Evolutionary conservation across 352 stramenopile genomes (phyloP).

Genomic region (Phytopythium vexans): DNA sequence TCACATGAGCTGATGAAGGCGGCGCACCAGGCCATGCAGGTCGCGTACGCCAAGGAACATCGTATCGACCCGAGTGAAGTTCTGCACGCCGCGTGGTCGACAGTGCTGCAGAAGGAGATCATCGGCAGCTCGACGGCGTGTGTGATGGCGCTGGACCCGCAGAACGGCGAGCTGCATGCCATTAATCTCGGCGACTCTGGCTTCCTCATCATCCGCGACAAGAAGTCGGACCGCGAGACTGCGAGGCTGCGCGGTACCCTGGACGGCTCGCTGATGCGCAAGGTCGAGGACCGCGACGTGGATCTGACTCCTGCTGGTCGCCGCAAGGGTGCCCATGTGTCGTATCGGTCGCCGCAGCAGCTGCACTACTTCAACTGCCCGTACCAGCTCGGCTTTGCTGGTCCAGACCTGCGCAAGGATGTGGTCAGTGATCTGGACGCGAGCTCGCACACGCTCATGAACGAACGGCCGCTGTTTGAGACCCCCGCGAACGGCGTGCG

Average conservation of each 20-base stretch:
- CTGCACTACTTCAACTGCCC: conserved; percentile 97
- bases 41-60: conserved; percentile 59
- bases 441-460: conserved; percentile 45
- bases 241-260: conserved; percentile 63
- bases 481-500: conserved; percentile 87
- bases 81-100: conserved; percentile 68
- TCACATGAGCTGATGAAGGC: conserved; percentile 76
- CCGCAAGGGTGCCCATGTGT: conserved; percentile 74
- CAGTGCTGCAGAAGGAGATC: conserved; percentile 88
- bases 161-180: conserved; percentile 91
- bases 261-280: conserved; percentile 68
- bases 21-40: conserved; percentile 56
- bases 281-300: conserved; percentile 61
- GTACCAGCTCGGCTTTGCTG: conserved; percentile 86
- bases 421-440: conserved; percentile 46
- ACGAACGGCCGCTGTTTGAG: conserved; percentile 89
- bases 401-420: conserved; percentile 38
- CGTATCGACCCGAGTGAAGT: conserved; percentile 61
- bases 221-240: conserved; percentile 62
- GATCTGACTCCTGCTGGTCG: conserved; percentile 65
- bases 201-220: conserved; percentile 81
- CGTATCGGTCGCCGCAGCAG: conserved; percentile 95
- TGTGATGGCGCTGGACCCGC: conserved; percentile 89
- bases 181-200: conserved; percentile 94
- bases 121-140: conserved; percentile 92